phyloP scores from a whole-genome alignment of 192 early-diverging fungal genomes.

The Backusella tarrabulga region DNA sequence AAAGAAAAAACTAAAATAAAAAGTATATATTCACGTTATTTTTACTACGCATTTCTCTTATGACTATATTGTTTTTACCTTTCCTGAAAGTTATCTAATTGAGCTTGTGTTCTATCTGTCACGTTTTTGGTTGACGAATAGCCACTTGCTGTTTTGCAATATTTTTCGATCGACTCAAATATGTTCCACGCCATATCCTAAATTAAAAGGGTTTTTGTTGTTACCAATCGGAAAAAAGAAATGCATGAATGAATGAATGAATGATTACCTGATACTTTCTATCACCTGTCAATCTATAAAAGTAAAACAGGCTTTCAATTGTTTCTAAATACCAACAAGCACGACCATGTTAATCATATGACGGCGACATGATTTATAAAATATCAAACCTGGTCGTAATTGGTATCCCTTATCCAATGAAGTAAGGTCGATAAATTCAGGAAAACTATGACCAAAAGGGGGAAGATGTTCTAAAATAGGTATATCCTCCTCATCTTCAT shows the following conservation, averaged over 20 bases:
- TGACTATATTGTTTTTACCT: slow-evolving; percentile 21
- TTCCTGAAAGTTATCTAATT: slow-evolving; percentile 23
- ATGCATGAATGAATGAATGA: neutral
- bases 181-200: slow-evolving; percentile 68
- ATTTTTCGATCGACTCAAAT: slow-evolving; percentile 29
- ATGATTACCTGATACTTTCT: slow-evolving; percentile 44
- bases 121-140: slow-evolving; percentile 24
- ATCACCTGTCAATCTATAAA: slow-evolving; percentile 76
- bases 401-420: slow-evolving; percentile 29
- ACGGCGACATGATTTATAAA: neutral
- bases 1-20: slow-evolving; percentile 53
- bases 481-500: neutral
- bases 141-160: slow-evolving; percentile 28
- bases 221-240: neutral
- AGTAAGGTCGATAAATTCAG: neutral
- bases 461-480: neutral
- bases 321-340: slow-evolving; percentile 49
- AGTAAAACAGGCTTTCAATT: slow-evolving; percentile 70
- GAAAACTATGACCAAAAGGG: neutral
- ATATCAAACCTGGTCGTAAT: slow-evolving; percentile 48
- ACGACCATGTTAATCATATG: neutral
- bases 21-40: neutral
- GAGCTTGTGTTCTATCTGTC: neutral
- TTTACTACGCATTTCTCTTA: neutral
- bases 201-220: slow-evolving; percentile 39